Percentiles rank a stretch among this genome's conserved stretches.
phyloP scores from a whole-genome alignment of 352 stramenopile genomes.

The Phytophthora ramorum region DNA sequence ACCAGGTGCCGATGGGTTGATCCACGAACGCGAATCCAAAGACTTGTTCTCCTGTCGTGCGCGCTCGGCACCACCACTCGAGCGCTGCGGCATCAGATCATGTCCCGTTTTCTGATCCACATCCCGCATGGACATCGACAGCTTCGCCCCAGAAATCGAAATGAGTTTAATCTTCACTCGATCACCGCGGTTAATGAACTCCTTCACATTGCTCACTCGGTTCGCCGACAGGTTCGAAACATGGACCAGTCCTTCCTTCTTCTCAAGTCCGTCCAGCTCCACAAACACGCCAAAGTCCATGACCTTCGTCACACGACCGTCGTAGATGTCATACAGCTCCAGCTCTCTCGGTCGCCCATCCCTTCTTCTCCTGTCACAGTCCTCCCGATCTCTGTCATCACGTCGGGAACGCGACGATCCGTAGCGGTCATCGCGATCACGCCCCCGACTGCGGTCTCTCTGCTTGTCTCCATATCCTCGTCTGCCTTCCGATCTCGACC shows the following conservation, averaged over 20 bases:
- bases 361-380: conserved; percentile 27
- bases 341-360: conserved; percentile 49
- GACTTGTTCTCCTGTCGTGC: conserved; percentile 56
- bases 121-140: conserved; percentile 97
- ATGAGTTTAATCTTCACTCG: conserved; percentile 98
- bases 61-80: conserved; percentile 59
- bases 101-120: conserved; percentile 95
- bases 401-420: conserved; percentile 34
- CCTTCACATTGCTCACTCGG: conserved; percentile 89
- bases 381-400: conserved; percentile 42
- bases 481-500: conserved; percentile 47
- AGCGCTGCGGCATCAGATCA: conserved; percentile 95
- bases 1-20: conserved; percentile 86
- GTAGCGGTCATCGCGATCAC: conserved; percentile 33
- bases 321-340: conserved; percentile 96
- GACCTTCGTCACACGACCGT: conserved; percentile 93
- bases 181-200: conserved; percentile 89
- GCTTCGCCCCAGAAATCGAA: conserved; percentile 87
- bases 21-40: conserved; percentile 76
- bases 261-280: conserved; percentile 85
- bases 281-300: conserved; percentile 99
- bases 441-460: conserved; percentile 33
- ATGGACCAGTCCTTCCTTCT: conserved; percentile 95
- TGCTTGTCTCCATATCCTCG: conserved; percentile 29
- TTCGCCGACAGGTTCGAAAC: conserved; percentile 92